These are phyloP conservation scores for Cyberlindnera mississippiensis DNA, from an alignment of 805 yeast species.

Conservation along the genomic window DNA sequence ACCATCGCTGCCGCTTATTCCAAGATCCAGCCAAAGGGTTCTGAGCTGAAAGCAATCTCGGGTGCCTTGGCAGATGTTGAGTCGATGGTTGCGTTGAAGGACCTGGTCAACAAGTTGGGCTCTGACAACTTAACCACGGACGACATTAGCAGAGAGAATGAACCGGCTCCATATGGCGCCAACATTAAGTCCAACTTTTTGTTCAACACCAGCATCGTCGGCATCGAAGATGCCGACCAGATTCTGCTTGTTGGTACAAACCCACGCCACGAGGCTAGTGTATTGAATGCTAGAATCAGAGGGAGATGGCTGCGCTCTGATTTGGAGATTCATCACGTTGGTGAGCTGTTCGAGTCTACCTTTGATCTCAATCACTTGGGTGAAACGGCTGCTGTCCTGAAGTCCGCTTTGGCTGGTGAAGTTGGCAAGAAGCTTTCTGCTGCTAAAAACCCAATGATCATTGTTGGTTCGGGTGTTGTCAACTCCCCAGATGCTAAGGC, in stretches of 20 bases:
- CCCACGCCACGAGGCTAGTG: conserved; percentile 90
- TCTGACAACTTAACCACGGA: conserved; percentile 81
- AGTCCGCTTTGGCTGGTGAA: conserved; percentile 58
- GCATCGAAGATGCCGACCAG: conserved; percentile 80
- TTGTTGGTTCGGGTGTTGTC: conserved; percentile 76
- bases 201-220: conserved; percentile 75
- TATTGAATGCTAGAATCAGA: conserved; percentile 78
- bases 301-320: conserved; percentile 69
- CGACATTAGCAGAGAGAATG: conserved; percentile 41
- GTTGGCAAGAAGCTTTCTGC: conserved; percentile 61
- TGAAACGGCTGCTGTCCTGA: conserved; percentile 49
- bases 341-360: conserved; percentile 75
- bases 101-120: conserved; percentile 68
- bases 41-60: conserved; percentile 76
- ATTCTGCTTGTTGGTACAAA: conserved; percentile 79
- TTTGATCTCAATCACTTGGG: conserved; percentile 66
- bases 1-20: conserved; percentile 60
- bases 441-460: conserved; percentile 73
- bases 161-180: conserved; percentile 57
- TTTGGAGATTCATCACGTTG: conserved; percentile 68
- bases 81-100: conserved; percentile 77
- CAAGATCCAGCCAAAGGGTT: conserved; percentile 52
- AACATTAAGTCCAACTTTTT: conserved; percentile 76
- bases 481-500: conserved; percentile 64
- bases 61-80: conserved; percentile 85